phyloP scores from a whole-genome alignment of 1,284 basidiomycete genomes.

The Tremellales sp. region DNA sequence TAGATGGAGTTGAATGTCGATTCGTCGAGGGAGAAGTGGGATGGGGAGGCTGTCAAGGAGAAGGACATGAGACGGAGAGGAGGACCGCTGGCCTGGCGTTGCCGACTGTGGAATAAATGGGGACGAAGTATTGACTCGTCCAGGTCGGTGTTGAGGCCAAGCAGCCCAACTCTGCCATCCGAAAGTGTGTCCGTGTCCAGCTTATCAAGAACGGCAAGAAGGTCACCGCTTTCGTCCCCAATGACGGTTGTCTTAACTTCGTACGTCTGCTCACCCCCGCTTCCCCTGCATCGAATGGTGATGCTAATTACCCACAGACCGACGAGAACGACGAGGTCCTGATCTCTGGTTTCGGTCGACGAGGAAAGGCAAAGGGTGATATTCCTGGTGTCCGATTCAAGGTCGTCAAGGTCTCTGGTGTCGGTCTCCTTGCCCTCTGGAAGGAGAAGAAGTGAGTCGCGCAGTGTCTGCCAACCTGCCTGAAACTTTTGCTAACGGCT shows the following conservation, averaged over 20 bases:
- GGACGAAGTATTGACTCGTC: neutral
- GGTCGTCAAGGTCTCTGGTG: conserved; percentile 98
- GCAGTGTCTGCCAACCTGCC: conserved; percentile 1
- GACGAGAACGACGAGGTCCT: conserved; percentile 99
- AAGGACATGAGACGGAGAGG: neutral
- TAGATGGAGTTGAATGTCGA: neutral
- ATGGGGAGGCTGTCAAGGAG: neutral
- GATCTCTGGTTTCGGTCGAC: conserved; percentile 99
- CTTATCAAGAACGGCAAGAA: conserved; percentile 99
- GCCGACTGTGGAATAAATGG: neutral
- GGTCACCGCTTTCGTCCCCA: conserved; percentile 85
- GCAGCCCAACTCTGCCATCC: conserved; percentile 98
- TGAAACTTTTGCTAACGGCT: neutral
- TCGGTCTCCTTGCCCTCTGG: conserved; percentile 95
- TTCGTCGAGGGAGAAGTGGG: neutral
- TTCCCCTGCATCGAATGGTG: neutral
- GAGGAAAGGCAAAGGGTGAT: conserved; percentile 74
- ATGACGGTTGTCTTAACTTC: conserved; percentile 99
- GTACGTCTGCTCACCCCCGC: conserved; percentile 67
- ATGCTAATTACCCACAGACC: conserved; percentile 19
- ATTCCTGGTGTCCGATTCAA: conserved; percentile 86
- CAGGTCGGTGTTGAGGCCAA: conserved; percentile 62
- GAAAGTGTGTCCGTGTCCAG: conserved; percentile 99
- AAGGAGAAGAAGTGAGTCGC: conserved; percentile 88
- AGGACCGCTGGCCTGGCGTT: neutral